phyloP scores from a whole-genome alignment of 306 rosid species.

The Cucurbita moschata region DNA sequence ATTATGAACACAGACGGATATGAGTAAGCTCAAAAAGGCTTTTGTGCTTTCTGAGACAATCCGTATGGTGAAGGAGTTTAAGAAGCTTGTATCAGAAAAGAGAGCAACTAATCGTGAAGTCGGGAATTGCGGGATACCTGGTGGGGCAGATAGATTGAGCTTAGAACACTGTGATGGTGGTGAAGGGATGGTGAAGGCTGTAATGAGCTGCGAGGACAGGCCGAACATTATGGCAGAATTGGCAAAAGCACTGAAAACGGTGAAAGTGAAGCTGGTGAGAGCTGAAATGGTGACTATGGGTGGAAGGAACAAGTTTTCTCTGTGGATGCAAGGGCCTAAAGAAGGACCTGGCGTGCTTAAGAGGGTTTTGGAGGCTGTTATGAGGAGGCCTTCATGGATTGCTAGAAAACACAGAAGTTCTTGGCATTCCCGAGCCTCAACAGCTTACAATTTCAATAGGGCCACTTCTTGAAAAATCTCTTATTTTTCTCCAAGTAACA shows the following conservation, averaged over 20 bases:
- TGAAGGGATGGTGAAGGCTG: constrained; percentile 31
- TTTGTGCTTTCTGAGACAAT: constrained; percentile 44
- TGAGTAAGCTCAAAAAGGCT: constrained; percentile 57
- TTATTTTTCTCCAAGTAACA: background rate
- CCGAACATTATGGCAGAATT: constrained; percentile 9
- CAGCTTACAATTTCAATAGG: background rate
- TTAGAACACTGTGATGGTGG: constrained; percentile 24
- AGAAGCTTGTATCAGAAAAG: constrained; percentile 24
- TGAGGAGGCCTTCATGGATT: constrained; percentile 14
- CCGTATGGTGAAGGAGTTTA: constrained; percentile 34
- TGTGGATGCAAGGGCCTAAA: constrained; percentile 34
- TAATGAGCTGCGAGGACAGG: constrained; percentile 49
- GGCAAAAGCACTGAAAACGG: constrained; percentile 23
- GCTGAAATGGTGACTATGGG: constrained; percentile 54
- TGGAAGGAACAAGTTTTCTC: constrained; percentile 36
- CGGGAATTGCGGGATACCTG: constrained; percentile 29
- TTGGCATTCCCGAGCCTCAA: background rate
- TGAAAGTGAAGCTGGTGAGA: constrained; percentile 34
- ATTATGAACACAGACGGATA: background rate
- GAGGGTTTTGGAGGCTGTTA: constrained; percentile 31
- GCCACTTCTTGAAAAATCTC: background rate
- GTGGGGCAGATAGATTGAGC: constrained; percentile 25
- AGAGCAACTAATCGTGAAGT: constrained; percentile 16
- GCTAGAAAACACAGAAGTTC: background rate
- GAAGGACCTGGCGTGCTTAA: constrained; percentile 19